These are phyloP conservation scores for Colletotrichum lindemuthianum DNA, from an alignment of 2,329 filamentous ascomycete genomes.

Conservation along the genomic window DNA sequence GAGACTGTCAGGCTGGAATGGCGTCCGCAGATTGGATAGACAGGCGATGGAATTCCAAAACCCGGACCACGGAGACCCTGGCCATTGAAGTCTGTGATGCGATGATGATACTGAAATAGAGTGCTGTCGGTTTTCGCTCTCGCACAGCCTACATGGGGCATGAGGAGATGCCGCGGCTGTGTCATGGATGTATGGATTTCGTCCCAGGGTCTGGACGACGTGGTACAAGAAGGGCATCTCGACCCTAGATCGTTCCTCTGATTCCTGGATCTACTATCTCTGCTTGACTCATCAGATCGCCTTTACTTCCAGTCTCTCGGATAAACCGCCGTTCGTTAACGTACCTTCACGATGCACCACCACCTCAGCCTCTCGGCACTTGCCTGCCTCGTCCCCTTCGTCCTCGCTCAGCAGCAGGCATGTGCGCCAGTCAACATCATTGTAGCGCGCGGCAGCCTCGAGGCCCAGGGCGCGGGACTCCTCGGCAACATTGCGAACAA, in stretches of 20 bases:
- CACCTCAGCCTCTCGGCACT: conserved; percentile 19
- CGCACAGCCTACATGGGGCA: conserved; percentile 16
- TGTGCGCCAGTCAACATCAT: conserved; percentile 48
- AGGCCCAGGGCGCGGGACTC: conserved; percentile 47
- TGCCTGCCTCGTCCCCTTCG: conserved; percentile 18
- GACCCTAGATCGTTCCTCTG: background rate
- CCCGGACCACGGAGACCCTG: conserved; percentile 5
- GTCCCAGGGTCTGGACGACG: conserved; percentile 19
- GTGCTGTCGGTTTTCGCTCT: conserved; percentile 9
- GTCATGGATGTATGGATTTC: conserved; percentile 14
- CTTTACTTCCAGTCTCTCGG: no score
- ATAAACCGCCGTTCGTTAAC: background rate
- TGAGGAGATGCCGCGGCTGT: conserved; percentile 24
- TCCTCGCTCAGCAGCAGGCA: conserved; percentile 18
- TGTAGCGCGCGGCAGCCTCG: conserved; percentile 51
- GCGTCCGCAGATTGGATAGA: conserved; percentile 4
- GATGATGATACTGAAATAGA: conserved; percentile 1
- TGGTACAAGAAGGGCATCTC: conserved; percentile 29
- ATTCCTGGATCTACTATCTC: background rate
- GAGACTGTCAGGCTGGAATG: background rate
- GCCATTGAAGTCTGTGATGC: background rate
- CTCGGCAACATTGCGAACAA: conserved; percentile 47
- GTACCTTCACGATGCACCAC: conserved; percentile 18
- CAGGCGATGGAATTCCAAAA: conserved; percentile 2
- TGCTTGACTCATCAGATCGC: background rate